Base-by-base conservation (phyloP, 2,329 filamentous ascomycete species). In the Pseudogymnoascus sp. region DNA sequence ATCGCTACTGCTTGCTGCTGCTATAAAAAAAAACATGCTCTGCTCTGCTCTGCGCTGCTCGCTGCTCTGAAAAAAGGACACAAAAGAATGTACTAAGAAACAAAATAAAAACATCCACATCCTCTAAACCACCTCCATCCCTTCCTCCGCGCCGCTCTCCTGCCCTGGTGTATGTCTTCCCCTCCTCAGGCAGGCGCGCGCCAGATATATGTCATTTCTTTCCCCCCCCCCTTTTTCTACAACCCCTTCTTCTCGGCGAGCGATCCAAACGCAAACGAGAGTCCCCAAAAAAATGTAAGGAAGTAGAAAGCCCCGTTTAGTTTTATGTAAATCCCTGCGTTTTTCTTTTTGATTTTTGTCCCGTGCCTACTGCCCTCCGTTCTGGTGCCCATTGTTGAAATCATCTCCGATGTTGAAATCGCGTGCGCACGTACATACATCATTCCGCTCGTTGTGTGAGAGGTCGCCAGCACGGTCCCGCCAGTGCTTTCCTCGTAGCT, bases 391-490 rank as follows among this genome's bases (percentile, higher is more conserved):
- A 48, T 28, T 48, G 41, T 48, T 48, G 41, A 48, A 48, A 48
- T 48, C 41, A 48, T 48, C 41, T 48, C 41, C 41, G 41, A 48
- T 48, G 41, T 48, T 48, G 41, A 48, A 48, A 48, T 48, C 41
- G 41, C 41, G 41, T 28, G 41, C n/a, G 41, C 41, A 48, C 41
- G 41, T 48, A 48, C 41, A 48, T 48, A 28, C 41, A 48, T 48
- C 41, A 28, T 48, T 28, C 41, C 41, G n/a, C 15, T 48, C 41
- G 41, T 26, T 26, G 38, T 41, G 19, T 15, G 5, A 23, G 39
- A 23, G 21, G 39, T 48, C 23, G 41, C 23, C n/a, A n/a, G 41
- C 41, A 28, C 23, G 41, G 41, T 48, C 41, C 41, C 13, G 41
- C 41, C 41, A 3, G 23, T 48, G 41, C 41, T 23, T 48, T 15